Percentiles rank a stretch among this genome's conserved stretches.
Conservation (phyloP, 768 basidiomycete species). For the Lanmaoa rubissima region DNA sequence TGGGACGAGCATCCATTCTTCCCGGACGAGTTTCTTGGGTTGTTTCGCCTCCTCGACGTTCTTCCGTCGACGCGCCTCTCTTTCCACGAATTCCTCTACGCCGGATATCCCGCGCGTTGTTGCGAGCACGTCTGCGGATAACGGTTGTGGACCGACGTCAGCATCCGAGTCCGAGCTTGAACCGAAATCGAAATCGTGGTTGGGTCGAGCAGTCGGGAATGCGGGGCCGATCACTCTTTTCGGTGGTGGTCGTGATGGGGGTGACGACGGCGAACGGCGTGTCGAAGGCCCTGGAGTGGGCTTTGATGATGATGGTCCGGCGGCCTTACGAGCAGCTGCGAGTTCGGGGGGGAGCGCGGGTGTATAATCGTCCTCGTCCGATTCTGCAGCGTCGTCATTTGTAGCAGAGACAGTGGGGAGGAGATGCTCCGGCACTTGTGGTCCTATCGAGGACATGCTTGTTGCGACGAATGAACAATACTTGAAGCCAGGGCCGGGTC, state of each 20-base stretch:
- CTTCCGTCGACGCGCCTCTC: constrained; percentile 75
- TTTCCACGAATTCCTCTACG: constrained; percentile 79
- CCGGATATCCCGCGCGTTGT: constrained; percentile 51
- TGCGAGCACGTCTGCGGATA: constrained; percentile 44
- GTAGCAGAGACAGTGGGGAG: constrained; percentile 19
- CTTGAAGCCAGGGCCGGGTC: neutral
- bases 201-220: constrained; percentile 41
- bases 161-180: constrained; percentile 56
- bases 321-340: constrained; percentile 39
- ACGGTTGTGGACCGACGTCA: constrained; percentile 82
- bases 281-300: constrained; percentile 26
- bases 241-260: constrained; percentile 8
- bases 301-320: constrained; percentile 25
- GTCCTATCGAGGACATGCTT: constrained; percentile 53
- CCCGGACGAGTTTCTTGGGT: constrained; percentile 76
- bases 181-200: constrained; percentile 18
- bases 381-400: constrained; percentile 29
- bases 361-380: constrained; percentile 62
- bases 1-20: constrained; percentile 98
- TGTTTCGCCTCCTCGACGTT: constrained; percentile 76
- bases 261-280: constrained; percentile 13
- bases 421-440: constrained; percentile 53
- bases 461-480: neutral
- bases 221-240: constrained; percentile 52
- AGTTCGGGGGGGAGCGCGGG: constrained; percentile 78